A percentile compares a stretch with the other conserved stretches of the same genome.
These are phyloP conservation scores for Aspergillus heteromorphus DNA, from an alignment of 495 filamentous ascomycete genomes.

Conservation along the genomic window DNA sequence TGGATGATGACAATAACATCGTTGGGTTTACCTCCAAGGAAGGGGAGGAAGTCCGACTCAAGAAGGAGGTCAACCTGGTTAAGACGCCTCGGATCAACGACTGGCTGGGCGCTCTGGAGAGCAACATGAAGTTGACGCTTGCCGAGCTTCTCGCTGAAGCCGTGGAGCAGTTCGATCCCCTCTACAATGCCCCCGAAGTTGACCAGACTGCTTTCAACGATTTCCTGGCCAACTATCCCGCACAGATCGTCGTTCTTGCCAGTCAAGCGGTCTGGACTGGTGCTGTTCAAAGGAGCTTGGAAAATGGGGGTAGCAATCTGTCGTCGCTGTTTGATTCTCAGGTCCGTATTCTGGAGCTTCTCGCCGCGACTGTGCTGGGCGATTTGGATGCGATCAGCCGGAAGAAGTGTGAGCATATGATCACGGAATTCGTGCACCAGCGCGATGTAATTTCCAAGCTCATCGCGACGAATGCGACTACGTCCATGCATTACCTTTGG, in stretches of 20 bases:
- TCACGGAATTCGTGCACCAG: conserved; percentile 98
- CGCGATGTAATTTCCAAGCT: conserved; percentile 85
- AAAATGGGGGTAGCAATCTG: conserved; percentile 62
- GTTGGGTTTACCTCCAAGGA: conserved; percentile 93
- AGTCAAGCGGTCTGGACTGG: conserved; percentile 94
- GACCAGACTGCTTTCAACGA: conserved; percentile 62
- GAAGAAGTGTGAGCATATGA: conserved; percentile 97
- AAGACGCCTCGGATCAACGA: conserved; percentile 97
- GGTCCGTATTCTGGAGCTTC: conserved; percentile 71
- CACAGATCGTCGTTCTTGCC: conserved; percentile 91
- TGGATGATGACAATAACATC: conserved; percentile 86
- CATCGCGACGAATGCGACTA: conserved; percentile 63
- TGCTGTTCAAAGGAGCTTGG: conserved; percentile 68
- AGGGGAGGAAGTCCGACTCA: conserved; percentile 81
- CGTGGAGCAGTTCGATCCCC: conserved; percentile 60
- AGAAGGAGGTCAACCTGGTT: conserved; percentile 82
- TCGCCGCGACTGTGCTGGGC: conserved; percentile 84
- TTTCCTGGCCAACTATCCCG: conserved; percentile 77
- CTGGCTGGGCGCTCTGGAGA: conserved; percentile 88
- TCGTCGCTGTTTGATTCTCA: conserved; percentile 65
- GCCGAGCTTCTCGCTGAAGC: conserved; percentile 88
- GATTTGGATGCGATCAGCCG: conserved; percentile 80
- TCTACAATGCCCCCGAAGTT: conserved; percentile 63
- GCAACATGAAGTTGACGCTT: conserved; percentile 87
- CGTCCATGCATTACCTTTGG: conserved; percentile 85